Evolutionary conservation across 2,329 filamentous ascomycete genomes (phyloP).

Genomic region (Pyricularia sp.): DNA sequence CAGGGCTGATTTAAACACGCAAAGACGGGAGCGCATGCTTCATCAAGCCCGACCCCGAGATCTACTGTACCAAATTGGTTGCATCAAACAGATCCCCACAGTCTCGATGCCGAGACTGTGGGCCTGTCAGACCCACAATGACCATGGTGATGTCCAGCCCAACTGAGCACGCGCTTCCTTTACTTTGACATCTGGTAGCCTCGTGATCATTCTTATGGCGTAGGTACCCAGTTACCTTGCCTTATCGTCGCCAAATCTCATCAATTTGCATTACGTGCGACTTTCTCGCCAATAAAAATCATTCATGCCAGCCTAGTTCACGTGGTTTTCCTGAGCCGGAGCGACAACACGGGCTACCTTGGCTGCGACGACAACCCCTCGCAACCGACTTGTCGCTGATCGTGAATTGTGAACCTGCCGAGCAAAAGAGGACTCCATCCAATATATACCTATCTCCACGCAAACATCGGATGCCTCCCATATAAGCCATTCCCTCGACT

Average conservation of each 20-base stretch:
- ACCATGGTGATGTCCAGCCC: neutral
- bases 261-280: neutral
- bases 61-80: neutral
- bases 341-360: neutral
- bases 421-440: too few relatives aligned
- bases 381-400: neutral
- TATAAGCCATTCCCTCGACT: neutral
- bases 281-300: neutral
- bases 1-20: neutral
- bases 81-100: neutral
- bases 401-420: neutral
- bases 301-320: neutral
- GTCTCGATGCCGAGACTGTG: neutral
- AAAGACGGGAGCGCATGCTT: neutral
- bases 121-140: neutral
- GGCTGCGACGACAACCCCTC: neutral
- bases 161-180: neutral
- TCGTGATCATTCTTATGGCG: neutral
- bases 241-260: neutral
- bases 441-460: neutral
- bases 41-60: neutral
- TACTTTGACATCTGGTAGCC: neutral
- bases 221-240: neutral
- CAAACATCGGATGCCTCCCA: neutral
- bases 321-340: neutral